phyloP scores from a whole-genome alignment of 2,329 filamentous ascomycete genomes.

The Trichoderma sp. region DNA sequence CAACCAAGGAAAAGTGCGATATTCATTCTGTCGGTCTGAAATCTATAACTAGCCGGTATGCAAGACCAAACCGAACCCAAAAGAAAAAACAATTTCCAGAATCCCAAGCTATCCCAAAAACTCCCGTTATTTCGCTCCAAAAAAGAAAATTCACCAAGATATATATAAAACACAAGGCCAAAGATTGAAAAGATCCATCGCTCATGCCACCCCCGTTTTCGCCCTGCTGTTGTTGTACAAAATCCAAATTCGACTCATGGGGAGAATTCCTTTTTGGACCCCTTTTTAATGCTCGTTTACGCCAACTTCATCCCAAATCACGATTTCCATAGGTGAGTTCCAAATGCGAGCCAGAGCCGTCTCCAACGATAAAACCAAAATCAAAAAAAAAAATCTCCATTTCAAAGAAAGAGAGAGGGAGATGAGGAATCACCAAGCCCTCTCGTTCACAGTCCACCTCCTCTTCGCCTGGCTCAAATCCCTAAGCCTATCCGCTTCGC shows the following conservation, averaged over 20 bases:
- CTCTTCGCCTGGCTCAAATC: conserved; percentile 49
- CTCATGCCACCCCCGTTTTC: neutral
- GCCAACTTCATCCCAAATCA: neutral
- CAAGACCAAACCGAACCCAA: neutral
- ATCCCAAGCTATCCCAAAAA: neutral
- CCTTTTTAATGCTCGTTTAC: neutral
- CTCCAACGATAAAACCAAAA: neutral
- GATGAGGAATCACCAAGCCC: conserved; percentile 24
- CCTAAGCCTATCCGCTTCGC: conserved; percentile 44
- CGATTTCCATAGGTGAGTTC: neutral
- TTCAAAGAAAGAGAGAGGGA: too few relatives aligned
- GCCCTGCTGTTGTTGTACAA: neutral
- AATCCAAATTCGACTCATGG: neutral
- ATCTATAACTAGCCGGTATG: neutral
- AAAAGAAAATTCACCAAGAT: neutral
- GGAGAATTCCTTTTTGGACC: neutral
- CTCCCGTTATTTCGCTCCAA: neutral
- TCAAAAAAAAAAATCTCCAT: too few relatives aligned
- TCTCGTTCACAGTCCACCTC: conserved; percentile 56
- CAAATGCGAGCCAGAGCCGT: too few relatives aligned
- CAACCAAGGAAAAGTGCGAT: too few relatives aligned
- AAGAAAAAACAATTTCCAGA: neutral
- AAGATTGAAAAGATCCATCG: neutral
- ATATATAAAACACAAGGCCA: neutral
- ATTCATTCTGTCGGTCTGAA: neutral